Evolutionary conservation across 1,284 basidiomycete species (phyloP), one percentile per base, ranked within the genome.

Genomic region (Tylopilus orsonianus): DNA sequence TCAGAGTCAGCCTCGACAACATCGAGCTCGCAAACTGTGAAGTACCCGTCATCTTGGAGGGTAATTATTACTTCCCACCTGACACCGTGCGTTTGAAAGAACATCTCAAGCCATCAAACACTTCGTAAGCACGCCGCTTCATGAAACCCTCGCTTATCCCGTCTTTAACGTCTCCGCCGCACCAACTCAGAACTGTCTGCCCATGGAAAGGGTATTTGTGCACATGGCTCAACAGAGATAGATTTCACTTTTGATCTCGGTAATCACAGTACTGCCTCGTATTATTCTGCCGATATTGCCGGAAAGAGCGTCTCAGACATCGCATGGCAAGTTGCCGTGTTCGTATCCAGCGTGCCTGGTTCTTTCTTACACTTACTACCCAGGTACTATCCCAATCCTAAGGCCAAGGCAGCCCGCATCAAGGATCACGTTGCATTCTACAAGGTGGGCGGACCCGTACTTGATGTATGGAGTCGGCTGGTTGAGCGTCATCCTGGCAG

Each of bases 51-150:
- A 61, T 76, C 5, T 72, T 86, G 43, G 84, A 87, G 58, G 75
- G 74, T 8, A 86, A 83, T 56, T 79, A 85, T 54, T 87, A 87
- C 65, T 87, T 87, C 60, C 82, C 85, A 4, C 78, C 79, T 0
- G 61, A 69, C 5, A 68, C 75, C 6, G 69, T 87, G 18, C 71
- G 73, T 33, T n/a, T n/a, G n/a, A 70, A 60, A 26, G 62, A 64
- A 1, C 49, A 71, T 8, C 71, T 71, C 53, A 8, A 58, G 69
- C 20, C 8, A 10, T 85, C 85, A 1, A 56, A 65, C 33, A 85
- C 81, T 0, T 72, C 68, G 77, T 82, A 58, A 56, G 59, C 30
- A 71, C 56, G 5, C 34, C 44, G 7, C 38, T n/a, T 40, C 26
- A 18, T 39, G 44, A 49, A 32, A 18, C 41, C 14, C 29, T 43